These are phyloP conservation scores for Theobroma cacao DNA, from an alignment of 345 rosid genomes.

Conservation along the genomic window DNA sequence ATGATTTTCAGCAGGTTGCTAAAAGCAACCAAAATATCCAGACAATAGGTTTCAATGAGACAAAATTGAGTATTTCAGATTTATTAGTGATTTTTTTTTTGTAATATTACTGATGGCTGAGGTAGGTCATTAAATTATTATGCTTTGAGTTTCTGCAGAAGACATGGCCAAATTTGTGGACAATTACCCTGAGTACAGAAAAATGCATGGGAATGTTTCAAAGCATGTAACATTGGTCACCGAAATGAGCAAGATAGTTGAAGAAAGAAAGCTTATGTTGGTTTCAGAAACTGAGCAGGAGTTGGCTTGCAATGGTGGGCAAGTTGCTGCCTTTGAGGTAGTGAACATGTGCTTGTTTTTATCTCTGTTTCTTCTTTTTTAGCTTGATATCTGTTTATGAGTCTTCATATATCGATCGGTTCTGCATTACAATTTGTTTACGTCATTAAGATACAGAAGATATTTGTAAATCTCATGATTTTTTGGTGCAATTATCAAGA, in stretches of 20 bases:
- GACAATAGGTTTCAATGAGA: conserved; percentile 71
- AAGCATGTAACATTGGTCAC: conserved; percentile 96
- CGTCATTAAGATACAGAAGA: background rate
- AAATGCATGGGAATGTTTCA: conserved; percentile 98
- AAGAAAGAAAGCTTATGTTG: conserved; percentile 86
- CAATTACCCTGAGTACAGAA: conserved; percentile 88
- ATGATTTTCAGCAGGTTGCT: conserved; percentile 95
- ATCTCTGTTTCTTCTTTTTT: background rate
- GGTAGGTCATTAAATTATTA: background rate
- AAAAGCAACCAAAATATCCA: conserved; percentile 94
- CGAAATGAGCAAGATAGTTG: conserved; percentile 95
- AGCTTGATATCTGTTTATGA: background rate
- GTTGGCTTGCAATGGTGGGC: conserved; percentile 97
- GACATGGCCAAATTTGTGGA: conserved; percentile 99
- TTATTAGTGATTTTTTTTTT: background rate
- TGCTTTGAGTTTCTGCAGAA: conserved; percentile 50
- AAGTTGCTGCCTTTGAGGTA: conserved; percentile 99
- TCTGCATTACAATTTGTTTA: background rate
- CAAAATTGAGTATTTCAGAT: conserved; percentile 1
- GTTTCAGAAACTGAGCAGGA: conserved; percentile 97
- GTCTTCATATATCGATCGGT: background rate
- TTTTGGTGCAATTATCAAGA: background rate
- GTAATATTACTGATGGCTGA: background rate
- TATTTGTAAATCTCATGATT: background rate
- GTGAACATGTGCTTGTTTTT: conserved; percentile 3